Conservation (phyloP, 179 eudicot species). For the Dionaea muscipula region DNA sequence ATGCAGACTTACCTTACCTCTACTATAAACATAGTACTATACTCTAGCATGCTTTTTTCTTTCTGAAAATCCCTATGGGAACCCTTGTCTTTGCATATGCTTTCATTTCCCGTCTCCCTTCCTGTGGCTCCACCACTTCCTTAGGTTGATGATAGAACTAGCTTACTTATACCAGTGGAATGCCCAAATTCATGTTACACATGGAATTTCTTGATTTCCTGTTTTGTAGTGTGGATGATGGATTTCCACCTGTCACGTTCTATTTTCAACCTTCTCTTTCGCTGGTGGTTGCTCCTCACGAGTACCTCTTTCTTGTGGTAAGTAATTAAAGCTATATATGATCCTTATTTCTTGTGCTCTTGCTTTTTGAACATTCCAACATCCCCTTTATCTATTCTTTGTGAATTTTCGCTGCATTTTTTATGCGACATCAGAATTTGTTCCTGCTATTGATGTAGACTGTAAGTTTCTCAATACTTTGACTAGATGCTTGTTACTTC, state of each 20-base stretch:
- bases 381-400: neutral
- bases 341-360: neutral
- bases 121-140: too few relatives aligned
- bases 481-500: neutral
- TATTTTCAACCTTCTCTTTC: constrained; percentile 21
- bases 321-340: constrained; percentile 14
- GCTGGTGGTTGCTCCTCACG: constrained; percentile 23
- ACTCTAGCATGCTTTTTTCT: too few relatives aligned
- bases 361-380: too few relatives aligned
- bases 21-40: too few relatives aligned
- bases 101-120: too few relatives aligned
- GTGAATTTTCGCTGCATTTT: neutral
- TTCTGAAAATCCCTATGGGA: too few relatives aligned
- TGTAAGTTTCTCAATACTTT: neutral
- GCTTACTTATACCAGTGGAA: constrained; percentile 2
- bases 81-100: too few relatives aligned
- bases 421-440: neutral
- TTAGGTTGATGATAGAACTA: neutral
- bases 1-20: neutral
- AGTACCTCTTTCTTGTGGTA: constrained; percentile 32
- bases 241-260: constrained; percentile 32
- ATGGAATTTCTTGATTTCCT: neutral
- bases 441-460: neutral
- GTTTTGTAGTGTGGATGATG: constrained; percentile 30
- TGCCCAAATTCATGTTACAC: neutral